A percentile compares a stretch with the other conserved stretches of the same genome.
Evolutionary conservation across 2,329 filamentous ascomycete genomes (phyloP).

Genomic region (Xylariaceae sp.): DNA sequence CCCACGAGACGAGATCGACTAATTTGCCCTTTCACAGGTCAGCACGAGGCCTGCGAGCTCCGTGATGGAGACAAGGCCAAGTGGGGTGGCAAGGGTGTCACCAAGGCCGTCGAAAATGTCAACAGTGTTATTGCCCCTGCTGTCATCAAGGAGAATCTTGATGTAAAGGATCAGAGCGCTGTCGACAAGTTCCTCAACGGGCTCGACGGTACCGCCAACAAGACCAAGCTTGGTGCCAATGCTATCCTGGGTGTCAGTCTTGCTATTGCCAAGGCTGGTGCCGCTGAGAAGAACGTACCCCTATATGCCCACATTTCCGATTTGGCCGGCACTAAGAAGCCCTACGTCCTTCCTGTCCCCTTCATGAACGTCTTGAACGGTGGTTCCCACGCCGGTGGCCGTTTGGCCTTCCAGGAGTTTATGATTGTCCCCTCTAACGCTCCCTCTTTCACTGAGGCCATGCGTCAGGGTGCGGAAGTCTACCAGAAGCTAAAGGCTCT

Average conservation of each 20-base stretch:
- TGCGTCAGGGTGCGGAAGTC: conserved; percentile 94
- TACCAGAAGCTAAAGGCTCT: conserved; percentile 97
- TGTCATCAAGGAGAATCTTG: conserved; percentile 75
- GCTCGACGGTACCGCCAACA: conserved; percentile 80
- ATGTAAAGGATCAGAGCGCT: conserved; percentile 82
- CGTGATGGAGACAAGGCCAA: conserved; percentile 84
- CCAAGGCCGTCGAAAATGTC: conserved; percentile 82
- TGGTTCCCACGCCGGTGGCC: conserved; percentile 93
- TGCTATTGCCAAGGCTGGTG: conserved; percentile 83
- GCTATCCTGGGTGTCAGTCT: conserved; percentile 81
- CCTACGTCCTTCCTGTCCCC: conserved; percentile 82
- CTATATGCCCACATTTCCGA: conserved; percentile 86
- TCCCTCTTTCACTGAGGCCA: conserved; percentile 87
- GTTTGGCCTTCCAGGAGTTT: conserved; percentile 93
- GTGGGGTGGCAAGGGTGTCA: conserved; percentile 84
- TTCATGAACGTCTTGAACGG: conserved; percentile 95
- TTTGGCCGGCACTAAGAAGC: conserved; percentile 85
- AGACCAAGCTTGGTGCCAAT: conserved; percentile 84
- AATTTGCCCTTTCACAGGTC: conserved; percentile 50
- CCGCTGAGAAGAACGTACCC: conserved; percentile 82
- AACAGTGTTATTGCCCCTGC: conserved; percentile 76
- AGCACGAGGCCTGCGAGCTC: conserved; percentile 88
- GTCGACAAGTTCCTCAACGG: conserved; percentile 81
- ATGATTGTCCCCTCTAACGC: conserved; percentile 88
- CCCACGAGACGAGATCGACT: conserved; percentile 18